Percentiles rank a stretch among this genome's conserved stretches.
These are phyloP conservation scores for Paramecium sexaurelia DNA, from an alignment of 73 alveolate species.

Conservation along the genomic window DNA sequence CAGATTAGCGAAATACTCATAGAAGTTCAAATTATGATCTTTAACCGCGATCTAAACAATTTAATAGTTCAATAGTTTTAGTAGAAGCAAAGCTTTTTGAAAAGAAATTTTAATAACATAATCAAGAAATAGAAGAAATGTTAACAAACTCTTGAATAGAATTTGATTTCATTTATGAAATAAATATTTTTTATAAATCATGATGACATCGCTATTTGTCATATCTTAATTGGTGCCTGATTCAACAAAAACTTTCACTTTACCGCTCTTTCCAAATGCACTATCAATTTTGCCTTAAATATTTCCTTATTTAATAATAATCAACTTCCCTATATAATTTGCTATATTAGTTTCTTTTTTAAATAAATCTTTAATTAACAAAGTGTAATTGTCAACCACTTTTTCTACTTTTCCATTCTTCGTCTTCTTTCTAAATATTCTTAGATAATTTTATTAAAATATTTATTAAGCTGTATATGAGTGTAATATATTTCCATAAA, in stretches of 20 bases:
- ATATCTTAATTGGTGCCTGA: constrained; percentile 59
- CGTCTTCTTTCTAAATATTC: constrained; percentile 85
- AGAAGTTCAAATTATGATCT: neutral
- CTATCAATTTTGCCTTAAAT: constrained; percentile 88
- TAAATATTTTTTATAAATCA: constrained; percentile 45
- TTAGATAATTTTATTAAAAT: constrained; percentile 68
- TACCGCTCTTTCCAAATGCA: constrained; percentile 97
- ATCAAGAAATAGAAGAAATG: neutral
- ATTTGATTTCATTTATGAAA: constrained; percentile 29
- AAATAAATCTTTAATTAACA: constrained; percentile 83
- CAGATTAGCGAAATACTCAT: neutral
- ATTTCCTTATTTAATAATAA: constrained; percentile 72
- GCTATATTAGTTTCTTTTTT: constrained; percentile 90
- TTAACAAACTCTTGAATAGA: neutral
- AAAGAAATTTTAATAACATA: neutral
- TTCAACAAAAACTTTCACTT: constrained; percentile 85
- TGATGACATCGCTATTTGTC: neutral
- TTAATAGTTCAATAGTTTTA: neutral
- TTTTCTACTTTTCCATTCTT: constrained; percentile 93
- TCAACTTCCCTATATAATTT: constrained; percentile 80
- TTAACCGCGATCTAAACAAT: neutral
- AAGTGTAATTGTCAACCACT: constrained; percentile 78
- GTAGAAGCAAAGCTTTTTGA: constrained; percentile 31
- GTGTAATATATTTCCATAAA: constrained; percentile 81
- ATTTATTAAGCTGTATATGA: constrained; percentile 45